Evolutionary conservation across 345 rosid species (phyloP), one percentile per base, ranked within the genome.

Genomic region (Litchi chinensis): DNA sequence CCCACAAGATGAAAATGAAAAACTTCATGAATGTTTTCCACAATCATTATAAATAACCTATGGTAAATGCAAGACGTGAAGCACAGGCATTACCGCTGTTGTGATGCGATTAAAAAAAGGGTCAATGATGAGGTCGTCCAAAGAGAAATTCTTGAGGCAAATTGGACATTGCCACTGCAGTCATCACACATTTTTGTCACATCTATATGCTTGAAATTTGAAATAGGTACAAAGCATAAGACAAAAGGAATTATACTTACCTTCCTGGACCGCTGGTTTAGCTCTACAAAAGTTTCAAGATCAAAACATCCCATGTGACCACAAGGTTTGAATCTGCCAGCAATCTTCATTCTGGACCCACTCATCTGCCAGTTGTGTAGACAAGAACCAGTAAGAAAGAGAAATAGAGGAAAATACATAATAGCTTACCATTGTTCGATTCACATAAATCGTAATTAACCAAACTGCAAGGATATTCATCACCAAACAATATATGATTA

Each of bases 91-190:
- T 77, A 83, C 86, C 86, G 74, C 78, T 1, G 79, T 68, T 64
- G 86, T 70, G 40, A 83, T 77, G 74, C 79, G 77, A 52, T 77
- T 74, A 71, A 83, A 83, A 71, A 74, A 83, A 10, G 83, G 83
- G 64, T 83, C 86, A 40, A 80, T 64, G 70, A 83, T 70, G 24
- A 83, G 10, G 22, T 77, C 76, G 44, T 80, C 86, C 86, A 83
- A 66, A 68, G 79, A 74, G 48, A 80, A 83, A 75, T 83, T 83
- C 79, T 80, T 77, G 11, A 83, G 77, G 62, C 86, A 83, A 70
- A 83, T 74, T 39, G 86, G 86, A 50, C 86, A 83, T 71, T 83
- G 86, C 86, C 86, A 83, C 86, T 83, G 86, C 86, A 83, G 57
- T 10, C 16, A 43, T 18, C 1, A 40, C 48, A 71, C 39, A 9